Evolutionary conservation across 257 asterid species (phyloP).

Genomic region (Penstemon davidsonii): DNA sequence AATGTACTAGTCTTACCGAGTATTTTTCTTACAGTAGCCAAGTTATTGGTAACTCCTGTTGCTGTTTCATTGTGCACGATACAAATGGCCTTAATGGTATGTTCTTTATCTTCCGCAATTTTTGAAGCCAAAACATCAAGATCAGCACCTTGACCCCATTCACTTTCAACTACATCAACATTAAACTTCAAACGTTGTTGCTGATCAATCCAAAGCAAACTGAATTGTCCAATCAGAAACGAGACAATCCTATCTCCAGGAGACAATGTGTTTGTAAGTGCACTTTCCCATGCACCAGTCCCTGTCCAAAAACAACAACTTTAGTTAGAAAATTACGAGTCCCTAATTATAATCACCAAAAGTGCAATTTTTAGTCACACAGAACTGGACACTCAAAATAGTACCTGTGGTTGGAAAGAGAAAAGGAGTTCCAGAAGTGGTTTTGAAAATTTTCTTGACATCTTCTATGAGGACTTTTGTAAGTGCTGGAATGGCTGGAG

Average conservation of each 20-base stretch:
- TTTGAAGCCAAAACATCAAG: slow-evolving; percentile 80
- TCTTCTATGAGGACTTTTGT: slow-evolving; percentile 82
- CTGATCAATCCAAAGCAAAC: slow-evolving; percentile 98
- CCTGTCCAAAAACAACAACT: slow-evolving; percentile 47
- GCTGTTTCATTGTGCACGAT: slow-evolving; percentile 99
- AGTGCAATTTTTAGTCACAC: too few relatives aligned
- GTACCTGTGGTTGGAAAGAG: slow-evolving; percentile 94
- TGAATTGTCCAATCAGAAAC: slow-evolving; percentile 93
- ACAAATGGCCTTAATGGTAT: slow-evolving; percentile 93
- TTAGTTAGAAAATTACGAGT: neutral
- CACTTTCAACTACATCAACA: slow-evolving; percentile 94
- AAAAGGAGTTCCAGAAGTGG: slow-evolving; percentile 91
- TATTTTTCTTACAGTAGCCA: slow-evolving; percentile 84
- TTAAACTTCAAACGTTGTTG: slow-evolving; percentile 89
- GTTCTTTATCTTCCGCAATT: slow-evolving; percentile 66
- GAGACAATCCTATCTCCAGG: slow-evolving; percentile 89
- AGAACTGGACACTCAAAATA: neutral
- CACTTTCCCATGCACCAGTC: slow-evolving; percentile 99
- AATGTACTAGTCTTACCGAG: slow-evolving; percentile 55
- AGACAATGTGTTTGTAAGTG: slow-evolving; percentile 91
- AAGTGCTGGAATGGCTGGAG: slow-evolving; percentile 90
- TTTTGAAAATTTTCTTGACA: slow-evolving; percentile 93
- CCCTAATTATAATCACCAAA: neutral
- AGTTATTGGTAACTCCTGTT: slow-evolving; percentile 94
- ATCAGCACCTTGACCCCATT: slow-evolving; percentile 93